phyloP scores from a whole-genome alignment of 495 filamentous ascomycete genomes.

The Parathielavia appendiculata region DNA sequence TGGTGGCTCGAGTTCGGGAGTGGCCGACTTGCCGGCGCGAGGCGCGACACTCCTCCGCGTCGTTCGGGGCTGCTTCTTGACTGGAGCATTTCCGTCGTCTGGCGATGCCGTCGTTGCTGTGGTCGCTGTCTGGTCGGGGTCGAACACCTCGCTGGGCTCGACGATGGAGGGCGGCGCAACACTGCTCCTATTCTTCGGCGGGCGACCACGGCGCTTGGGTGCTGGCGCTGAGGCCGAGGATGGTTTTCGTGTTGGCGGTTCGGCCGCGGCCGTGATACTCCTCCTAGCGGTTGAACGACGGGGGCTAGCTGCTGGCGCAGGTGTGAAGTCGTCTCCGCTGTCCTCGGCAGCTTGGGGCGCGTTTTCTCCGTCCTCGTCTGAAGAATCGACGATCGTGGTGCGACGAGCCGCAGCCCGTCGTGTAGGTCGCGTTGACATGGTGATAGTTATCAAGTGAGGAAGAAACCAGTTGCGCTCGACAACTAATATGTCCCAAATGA shows the following conservation, averaged over 20 bases:
- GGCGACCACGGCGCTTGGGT: slow-evolving; percentile 28
- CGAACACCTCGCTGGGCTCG: slow-evolving; percentile 57
- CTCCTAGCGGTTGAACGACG: slow-evolving; percentile 50
- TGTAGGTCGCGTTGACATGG: slow-evolving; percentile 66
- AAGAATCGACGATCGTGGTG: slow-evolving; percentile 68
- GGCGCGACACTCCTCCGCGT: slow-evolving; percentile 68
- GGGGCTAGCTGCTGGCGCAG: slow-evolving; percentile 51
- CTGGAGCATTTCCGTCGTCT: slow-evolving; percentile 42
- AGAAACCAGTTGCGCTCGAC: neutral
- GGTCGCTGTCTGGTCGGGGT: slow-evolving; percentile 48
- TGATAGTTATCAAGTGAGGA: neutral
- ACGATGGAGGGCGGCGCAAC: slow-evolving; percentile 32
- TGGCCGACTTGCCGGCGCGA: slow-evolving; percentile 39
- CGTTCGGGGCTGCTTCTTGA: slow-evolving; percentile 56
- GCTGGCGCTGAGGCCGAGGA: no score
- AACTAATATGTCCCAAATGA: neutral
- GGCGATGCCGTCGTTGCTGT: slow-evolving; percentile 26
- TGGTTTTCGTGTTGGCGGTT: slow-evolving; percentile 13
- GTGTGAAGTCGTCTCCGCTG: slow-evolving; percentile 75
- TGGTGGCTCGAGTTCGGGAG: slow-evolving; percentile 49
- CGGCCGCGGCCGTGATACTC: slow-evolving; percentile 38
- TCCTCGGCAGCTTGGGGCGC: slow-evolving; percentile 54
- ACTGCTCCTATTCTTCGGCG: slow-evolving; percentile 34
- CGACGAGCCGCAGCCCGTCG: slow-evolving; percentile 67
- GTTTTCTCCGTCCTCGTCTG: slow-evolving; percentile 60